Evolutionary conservation across 2,329 filamentous ascomycete species (phyloP), one percentile per base, ranked within the genome.

Genomic region (Fusarium clavum): DNA sequence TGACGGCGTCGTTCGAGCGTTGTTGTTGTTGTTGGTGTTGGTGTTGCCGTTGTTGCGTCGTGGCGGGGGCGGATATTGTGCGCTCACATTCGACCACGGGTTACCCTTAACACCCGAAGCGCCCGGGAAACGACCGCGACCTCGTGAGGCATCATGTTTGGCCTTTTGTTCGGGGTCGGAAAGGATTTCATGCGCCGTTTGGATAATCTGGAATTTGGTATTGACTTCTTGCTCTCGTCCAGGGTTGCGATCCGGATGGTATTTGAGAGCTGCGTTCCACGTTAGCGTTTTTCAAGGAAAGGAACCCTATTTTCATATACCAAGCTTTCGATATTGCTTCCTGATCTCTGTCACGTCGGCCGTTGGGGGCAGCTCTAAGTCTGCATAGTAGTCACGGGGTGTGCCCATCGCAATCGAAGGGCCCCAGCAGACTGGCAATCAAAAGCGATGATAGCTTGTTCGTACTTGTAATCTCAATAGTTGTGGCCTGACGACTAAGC

Each of bases 171-270:
- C 79, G 2, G 85, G 81, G 61, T 88, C 86, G 27, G 81, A 83
- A 16, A 90, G 79, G 56, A 97, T 85, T 78, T 97, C 94, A 77
- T 97, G 91, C 24, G 94, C 94, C 7, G 92, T 89, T 79, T 97
- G 93, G 51, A 97, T 97, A 52, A 91, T 88, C 79, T 97, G 92
- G 76, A 97, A 97, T 76, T 93, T 92, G 32, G 91, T 85, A 71
- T 92, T 93, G 77, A 91, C 92, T 76, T 95, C 93, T 61, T 88
- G 82, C 80, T 97, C 94, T 76, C 88, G 89, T 54, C 94, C 94
- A 13, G 91, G 93, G 76, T 97, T 97, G 64, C 94, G 91, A 78
- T 97, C 94, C 10, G 94, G 94, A 76, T 97, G 94, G 76, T 92
- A 97, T 79, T 92, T 92, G 48, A 97, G 84, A 49, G 94, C 94